A percentile compares a stretch with the other conserved stretches of the same genome.
phyloP scores from a whole-genome alignment of 1,284 basidiomycete genomes.

The Cronartium ribicola region DNA sequence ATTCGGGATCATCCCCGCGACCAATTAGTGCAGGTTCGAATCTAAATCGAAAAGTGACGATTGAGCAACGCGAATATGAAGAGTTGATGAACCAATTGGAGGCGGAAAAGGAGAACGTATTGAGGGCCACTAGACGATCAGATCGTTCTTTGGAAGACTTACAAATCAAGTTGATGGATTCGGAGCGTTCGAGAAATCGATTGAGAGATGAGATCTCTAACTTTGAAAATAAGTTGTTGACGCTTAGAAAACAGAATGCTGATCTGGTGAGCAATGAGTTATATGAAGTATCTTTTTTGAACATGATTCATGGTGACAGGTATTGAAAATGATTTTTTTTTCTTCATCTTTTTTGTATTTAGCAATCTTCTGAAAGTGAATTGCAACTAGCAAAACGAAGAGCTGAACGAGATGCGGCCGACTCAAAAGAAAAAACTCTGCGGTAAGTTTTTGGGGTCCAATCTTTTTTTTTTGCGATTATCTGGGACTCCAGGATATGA shows the following conservation, averaged over 20 bases:
- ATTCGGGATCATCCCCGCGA: conserved; percentile 56
- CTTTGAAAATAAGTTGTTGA: conserved; percentile 45
- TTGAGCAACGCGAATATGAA: conserved; percentile 63
- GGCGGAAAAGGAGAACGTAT: conserved; percentile 56
- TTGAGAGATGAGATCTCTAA: conserved; percentile 43
- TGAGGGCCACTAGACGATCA: conserved; percentile 23
- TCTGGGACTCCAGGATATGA: neutral
- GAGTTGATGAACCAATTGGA: conserved; percentile 65
- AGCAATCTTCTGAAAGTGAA: conserved; percentile 68
- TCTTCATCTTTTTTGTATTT: conserved; percentile 49
- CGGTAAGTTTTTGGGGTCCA: conserved; percentile 55
- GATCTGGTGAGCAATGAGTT: conserved; percentile 46
- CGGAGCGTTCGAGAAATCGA: conserved; percentile 37
- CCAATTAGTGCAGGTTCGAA: conserved; percentile 48
- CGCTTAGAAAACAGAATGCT: conserved; percentile 47
- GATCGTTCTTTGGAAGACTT: conserved; percentile 43
- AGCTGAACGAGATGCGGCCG: conserved; percentile 68
- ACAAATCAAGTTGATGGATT: conserved; percentile 42
- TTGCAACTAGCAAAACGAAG: conserved; percentile 67
- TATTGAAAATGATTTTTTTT: conserved; percentile 61
- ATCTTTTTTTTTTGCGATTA: neutral
- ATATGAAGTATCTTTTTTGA: conserved; percentile 58
- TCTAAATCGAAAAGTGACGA: conserved; percentile 46
- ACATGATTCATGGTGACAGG: conserved; percentile 60
- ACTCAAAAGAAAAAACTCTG: conserved; percentile 66